Base-by-base conservation (phyloP, 148 eudicot genomes). In the Arctostaphylos glauca region DNA sequence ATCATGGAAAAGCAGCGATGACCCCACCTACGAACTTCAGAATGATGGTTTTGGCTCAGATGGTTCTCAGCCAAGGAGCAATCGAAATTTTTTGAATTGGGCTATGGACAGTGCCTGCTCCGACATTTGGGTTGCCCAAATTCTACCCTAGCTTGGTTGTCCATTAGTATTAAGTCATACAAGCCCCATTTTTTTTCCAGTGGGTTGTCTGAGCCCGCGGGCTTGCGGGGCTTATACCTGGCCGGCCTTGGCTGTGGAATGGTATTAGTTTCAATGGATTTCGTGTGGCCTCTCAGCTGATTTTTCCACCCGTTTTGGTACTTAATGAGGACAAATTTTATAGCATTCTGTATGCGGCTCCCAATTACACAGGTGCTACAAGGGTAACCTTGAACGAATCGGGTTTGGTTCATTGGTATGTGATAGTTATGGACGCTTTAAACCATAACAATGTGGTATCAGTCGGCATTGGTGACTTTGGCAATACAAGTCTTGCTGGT, bases 161-260 rank as follows among this genome's bases (percentile, higher is more conserved):
- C 38, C 38, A 31, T 31, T 31, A 31, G 38, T 31, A 31, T 31
- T 31, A 31, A 31, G 38, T 31, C 38, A 31, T 31, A 31, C 38
- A 31, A 31, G 38, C 38, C 38, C 38, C 38, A 31, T 31, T 31
- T 31, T 31, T 31, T 31, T 31, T 31, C 38, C 38, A 1, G 38
- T 31, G 38, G 38, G 38, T 31, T 31, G 38, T 1, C 38, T 31
- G 38, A 31, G 38, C 1, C 38, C 38, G 38, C 38, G 1, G 0
- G 38, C 38, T 31, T 31, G 38, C 38, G 1, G 38, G 38, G 38
- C 38, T 31, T 31, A 31, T 31, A 0, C 38, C 38, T 31, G 38
- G 38, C 38, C 38, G n/a, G n/a, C n/a, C n/a, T n/a, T n/a, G n/a
- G n/a, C n/a, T n/a, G 38, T 85, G 87, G 87, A 85, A 85, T 44